Base-by-base conservation (phyloP, 805 yeast species). In the Candida fluviatilis region DNA sequence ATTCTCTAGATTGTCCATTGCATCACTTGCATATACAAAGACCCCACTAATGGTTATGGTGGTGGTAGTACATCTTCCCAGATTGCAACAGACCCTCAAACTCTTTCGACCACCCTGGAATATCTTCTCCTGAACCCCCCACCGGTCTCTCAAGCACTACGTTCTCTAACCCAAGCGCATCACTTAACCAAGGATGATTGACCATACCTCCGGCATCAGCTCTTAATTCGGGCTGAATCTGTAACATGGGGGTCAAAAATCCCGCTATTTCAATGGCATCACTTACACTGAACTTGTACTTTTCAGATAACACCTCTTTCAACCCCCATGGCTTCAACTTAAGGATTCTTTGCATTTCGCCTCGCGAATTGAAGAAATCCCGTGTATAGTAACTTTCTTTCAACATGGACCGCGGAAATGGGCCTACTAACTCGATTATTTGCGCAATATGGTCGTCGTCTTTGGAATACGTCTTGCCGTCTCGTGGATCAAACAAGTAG, bases 401-500 rank as follows among this genome's bases (percentile, higher is more conserved):
- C 37, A 83, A 58, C 50, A 82, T 54, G 34, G 71, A 66, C 12
- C 75, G 50, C 2, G 95, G 95, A 38, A 84, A 66, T 23, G 75
- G 71, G 1, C 95, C 91, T 37, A 86, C 56, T 13, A 86, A 67
- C 59, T 91, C 98, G 25, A 93, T 80, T 11, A 93, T 87, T 59
- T 93, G 98, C 0, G 98, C 98, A 50, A 93, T 73, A 59, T 93
- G 99, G 58, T 93, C 99, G 55, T 91, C 97, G 59, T 90, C 96
- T 54, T 90, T 90, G 35, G 81, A 58, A 62, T 87, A 91, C 4
- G 84, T 69, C 39, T 75, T 77, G 1, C 90, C 89, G 44, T 78
- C 78, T 37, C 80, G 76, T 4, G 99, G 99, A 58, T 91, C 97
- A 59, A 91, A 93, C 35, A 93, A 61, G 53, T 90, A 90, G 60